Conservation (phyloP, 257 asterid genomes). For the Forsythia viridissima region DNA sequence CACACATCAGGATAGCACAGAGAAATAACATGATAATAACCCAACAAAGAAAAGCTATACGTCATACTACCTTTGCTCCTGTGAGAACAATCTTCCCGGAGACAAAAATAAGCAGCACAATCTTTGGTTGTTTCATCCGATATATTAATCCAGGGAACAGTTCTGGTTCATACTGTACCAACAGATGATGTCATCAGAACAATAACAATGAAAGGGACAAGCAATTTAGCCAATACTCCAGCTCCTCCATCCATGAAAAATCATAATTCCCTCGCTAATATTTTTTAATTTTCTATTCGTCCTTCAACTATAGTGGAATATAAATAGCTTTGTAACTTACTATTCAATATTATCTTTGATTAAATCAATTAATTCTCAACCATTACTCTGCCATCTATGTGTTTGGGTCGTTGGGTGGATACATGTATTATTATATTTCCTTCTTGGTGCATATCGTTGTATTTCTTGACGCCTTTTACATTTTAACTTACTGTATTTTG, state of each 20-base stretch:
- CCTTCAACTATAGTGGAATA: not conserved
- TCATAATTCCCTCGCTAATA: not conserved
- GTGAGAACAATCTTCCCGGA: conserved; percentile 96
- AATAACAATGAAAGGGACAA: not conserved
- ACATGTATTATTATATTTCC: not conserved
- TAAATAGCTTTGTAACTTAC: not conserved
- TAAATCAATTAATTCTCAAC: not conserved
- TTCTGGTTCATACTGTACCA: conserved; percentile 89
- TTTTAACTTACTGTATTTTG: not conserved
- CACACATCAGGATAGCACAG: not conserved
- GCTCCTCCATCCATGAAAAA: not conserved
- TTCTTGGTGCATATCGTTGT: not conserved
- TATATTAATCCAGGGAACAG: conserved; percentile 88
- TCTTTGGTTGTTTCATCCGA: conserved; percentile 93
- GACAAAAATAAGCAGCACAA: conserved; percentile 88
- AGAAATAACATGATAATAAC: not conserved
- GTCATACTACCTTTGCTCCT: conserved; percentile 76
- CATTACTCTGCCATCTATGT: not conserved
- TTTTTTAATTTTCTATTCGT: not conserved
- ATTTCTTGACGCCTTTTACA: not conserved
- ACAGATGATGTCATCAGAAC: conserved; percentile 25
- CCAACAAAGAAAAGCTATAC: conserved; percentile 7
- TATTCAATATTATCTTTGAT: not conserved
- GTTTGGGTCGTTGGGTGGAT: not conserved
- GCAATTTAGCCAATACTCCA: not conserved